Conservation (phyloP, 2,329 filamentous ascomycete genomes). For the Penicillium sp. region DNA sequence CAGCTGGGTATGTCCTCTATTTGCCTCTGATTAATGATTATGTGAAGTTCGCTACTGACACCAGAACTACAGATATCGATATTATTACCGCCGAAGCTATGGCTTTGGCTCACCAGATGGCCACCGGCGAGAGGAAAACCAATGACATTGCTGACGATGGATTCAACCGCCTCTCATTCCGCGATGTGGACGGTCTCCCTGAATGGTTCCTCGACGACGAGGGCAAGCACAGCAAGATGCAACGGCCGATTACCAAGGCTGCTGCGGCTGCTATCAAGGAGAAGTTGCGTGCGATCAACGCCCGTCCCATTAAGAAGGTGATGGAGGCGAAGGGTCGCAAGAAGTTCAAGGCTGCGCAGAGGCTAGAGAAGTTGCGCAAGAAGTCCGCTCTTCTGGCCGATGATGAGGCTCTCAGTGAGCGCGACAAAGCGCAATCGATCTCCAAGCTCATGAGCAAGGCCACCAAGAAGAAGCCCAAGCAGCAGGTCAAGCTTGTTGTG, state of each 20-base stretch:
- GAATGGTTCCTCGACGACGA: conserved; percentile 99
- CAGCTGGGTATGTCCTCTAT: conserved; percentile 43
- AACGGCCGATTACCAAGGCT: conserved; percentile 88
- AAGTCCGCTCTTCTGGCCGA: conserved; percentile 88
- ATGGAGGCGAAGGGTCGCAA: conserved; percentile 94
- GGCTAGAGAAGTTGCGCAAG: conserved; percentile 91
- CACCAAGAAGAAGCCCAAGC: conserved; percentile 80
- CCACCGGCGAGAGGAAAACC: conserved; percentile 77
- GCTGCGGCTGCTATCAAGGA: conserved; percentile 91
- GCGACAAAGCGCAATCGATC: conserved; percentile 89
- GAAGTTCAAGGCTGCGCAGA: conserved; percentile 91
- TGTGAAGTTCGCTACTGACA: conserved; percentile 19
- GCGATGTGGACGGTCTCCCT: conserved; percentile 85
- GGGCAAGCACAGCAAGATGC: conserved; percentile 72
- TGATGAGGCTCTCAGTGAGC: conserved; percentile 90
- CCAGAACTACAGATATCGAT: conserved; percentile 69
- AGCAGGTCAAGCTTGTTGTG: conserved; percentile 83
- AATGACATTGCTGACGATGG: conserved; percentile 82
- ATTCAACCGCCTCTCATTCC: conserved; percentile 90
- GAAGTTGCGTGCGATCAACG: conserved; percentile 88
- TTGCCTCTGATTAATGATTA: conserved; percentile 16
- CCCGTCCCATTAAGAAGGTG: conserved; percentile 98
- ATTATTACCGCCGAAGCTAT: conserved; percentile 99
- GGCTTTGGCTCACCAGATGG: conserved; percentile 91
- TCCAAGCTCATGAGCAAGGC: conserved; percentile 77